A percentile compares a stretch with the other conserved stretches of the same genome.
phyloP scores from a whole-genome alignment of 345 rosid species.

The Odontarrhena argentea region DNA sequence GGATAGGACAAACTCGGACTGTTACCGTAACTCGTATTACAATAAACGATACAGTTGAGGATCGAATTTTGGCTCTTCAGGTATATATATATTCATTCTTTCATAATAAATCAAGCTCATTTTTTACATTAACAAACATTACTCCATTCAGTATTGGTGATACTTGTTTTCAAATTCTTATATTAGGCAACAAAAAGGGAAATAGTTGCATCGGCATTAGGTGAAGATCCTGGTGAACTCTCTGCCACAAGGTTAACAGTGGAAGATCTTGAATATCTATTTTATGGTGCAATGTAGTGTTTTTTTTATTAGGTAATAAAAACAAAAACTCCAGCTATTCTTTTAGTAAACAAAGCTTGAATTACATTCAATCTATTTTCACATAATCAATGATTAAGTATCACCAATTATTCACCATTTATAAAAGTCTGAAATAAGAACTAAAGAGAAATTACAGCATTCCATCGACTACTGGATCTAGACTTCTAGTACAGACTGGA shows the following conservation, averaged over 20 bases:
- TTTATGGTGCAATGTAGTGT: constrained; percentile 35
- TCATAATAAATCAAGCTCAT: constrained; percentile 1
- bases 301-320: no score
- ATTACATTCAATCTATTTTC: no score
- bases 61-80: constrained; percentile 79
- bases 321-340: no score
- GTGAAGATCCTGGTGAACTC: constrained; percentile 71
- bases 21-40: constrained; percentile 79
- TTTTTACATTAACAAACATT: neutral
- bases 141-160: neutral
- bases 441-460: no score
- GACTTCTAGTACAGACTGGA: no score
- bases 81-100: constrained; percentile 49
- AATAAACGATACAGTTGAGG: constrained; percentile 78
- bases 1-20: constrained; percentile 93
- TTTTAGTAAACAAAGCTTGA: no score
- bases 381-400: no score
- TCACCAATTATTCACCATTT: no score
- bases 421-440: no score
- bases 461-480: no score
- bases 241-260: constrained; percentile 64
- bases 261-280: constrained; percentile 68
- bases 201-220: constrained; percentile 91
- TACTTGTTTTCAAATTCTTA: neutral
- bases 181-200: constrained; percentile 77